These are phyloP conservation scores for Aspergillus diversus DNA, from an alignment of 495 filamentous ascomycete species.

Conservation along the genomic window DNA sequence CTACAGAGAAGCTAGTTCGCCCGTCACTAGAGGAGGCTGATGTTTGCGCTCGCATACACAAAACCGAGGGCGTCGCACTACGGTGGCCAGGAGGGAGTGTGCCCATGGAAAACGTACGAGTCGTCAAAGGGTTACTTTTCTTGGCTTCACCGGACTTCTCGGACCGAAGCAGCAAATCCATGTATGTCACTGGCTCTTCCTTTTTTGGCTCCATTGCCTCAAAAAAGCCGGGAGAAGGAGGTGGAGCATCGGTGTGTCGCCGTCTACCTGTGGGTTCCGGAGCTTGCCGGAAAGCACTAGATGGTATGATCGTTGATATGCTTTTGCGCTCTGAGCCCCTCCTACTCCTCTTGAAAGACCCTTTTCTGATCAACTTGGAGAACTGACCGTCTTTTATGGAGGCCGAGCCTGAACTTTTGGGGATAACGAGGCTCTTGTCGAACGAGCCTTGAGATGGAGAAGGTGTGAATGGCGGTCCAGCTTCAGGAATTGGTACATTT, in stretches of 20 bases:
- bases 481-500: constrained; percentile 39
- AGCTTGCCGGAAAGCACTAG: constrained; percentile 29
- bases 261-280: constrained; percentile 32
- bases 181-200: constrained; percentile 37
- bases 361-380: constrained; percentile 36
- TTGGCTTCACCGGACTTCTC: constrained; percentile 20
- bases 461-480: constrained; percentile 44
- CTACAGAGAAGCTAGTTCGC: constrained; percentile 28
- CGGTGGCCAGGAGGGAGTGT: constrained; percentile 22
- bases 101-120: constrained; percentile 10
- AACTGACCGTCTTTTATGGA: constrained; percentile 36
- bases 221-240: constrained; percentile 39
- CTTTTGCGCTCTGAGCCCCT: constrained; percentile 39
- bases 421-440: constrained; percentile 18
- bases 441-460: constrained; percentile 32
- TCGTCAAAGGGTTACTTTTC: constrained; percentile 4
- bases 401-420: constrained; percentile 9
- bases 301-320: constrained; percentile 38
- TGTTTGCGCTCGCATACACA: constrained; percentile 44
- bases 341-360: constrained; percentile 41
- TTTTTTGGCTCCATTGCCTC: constrained; percentile 24
- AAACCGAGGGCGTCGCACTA: constrained; percentile 32
- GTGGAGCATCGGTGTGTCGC: constrained; percentile 47
- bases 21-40: constrained; percentile 31
- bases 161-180: constrained; percentile 38